Evolutionary conservation across 1,284 basidiomycete species (phyloP).

Genomic region (Cutaneotrichosporon dermatis): DNA sequence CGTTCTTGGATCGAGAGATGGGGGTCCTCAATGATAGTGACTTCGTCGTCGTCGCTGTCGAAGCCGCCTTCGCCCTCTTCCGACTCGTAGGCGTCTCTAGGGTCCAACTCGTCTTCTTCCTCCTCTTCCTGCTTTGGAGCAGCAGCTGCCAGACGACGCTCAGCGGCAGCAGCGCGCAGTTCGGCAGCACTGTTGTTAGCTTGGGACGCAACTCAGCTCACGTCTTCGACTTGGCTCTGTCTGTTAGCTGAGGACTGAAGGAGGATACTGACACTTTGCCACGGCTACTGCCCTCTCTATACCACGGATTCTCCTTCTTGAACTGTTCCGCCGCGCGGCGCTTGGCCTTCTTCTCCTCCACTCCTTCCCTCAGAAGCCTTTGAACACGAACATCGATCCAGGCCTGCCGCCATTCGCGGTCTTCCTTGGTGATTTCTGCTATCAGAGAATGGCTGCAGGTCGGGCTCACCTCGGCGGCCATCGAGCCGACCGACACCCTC

Average conservation of each 20-base stretch:
- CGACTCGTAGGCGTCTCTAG: not conserved
- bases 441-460: not conserved
- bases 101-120: not conserved
- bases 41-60: conserved; percentile 4
- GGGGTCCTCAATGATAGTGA: conserved; percentile 25
- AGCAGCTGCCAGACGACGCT: conserved; percentile 24
- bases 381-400: conserved; percentile 25
- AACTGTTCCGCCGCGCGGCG: conserved; percentile 29
- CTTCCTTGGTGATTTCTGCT: conserved; percentile 39
- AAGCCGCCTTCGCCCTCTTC: too few relatives aligned
- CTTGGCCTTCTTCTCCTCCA: conserved; percentile 29
- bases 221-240: conserved; percentile 40
- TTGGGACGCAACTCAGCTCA: conserved; percentile 11
- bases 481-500: conserved; percentile 32
- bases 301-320: conserved; percentile 40
- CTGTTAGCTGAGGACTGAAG: not conserved
- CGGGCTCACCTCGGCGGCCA: conserved; percentile 29
- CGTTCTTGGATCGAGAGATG: conserved; percentile 27
- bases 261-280: conserved; percentile 34
- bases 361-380: conserved; percentile 19
- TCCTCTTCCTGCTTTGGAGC: not conserved
- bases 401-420: conserved; percentile 27
- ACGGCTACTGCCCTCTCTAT: conserved; percentile 34
- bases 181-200: conserved; percentile 32
- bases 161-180: conserved; percentile 39